phyloP scores from a whole-genome alignment of 2,329 filamentous ascomycete species.

The Neofusicoccum umdonicola region DNA sequence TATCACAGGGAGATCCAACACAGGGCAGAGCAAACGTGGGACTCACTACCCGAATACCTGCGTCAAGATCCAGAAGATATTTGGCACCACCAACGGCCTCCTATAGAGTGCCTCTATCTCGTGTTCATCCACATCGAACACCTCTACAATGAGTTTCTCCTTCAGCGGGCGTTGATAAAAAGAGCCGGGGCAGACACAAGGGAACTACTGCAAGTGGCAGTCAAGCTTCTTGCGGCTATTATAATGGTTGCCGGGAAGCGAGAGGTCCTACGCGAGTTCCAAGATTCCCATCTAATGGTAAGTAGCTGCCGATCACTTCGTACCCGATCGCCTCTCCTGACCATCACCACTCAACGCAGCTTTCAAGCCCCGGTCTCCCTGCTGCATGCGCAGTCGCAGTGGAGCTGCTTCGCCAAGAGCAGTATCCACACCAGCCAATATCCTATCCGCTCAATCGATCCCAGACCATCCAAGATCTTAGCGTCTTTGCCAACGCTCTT shows the following conservation, averaged over 20 bases:
- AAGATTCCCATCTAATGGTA: slow-evolving; percentile 28
- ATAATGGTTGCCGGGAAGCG: slow-evolving; percentile 37
- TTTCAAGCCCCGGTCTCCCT: slow-evolving; percentile 36
- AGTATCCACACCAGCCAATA: slow-evolving; percentile 17
- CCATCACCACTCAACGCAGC: slow-evolving; percentile 38
- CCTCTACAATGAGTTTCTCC: slow-evolving; percentile 58
- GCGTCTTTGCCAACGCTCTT: slow-evolving; percentile 38
- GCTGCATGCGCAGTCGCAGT: slow-evolving; percentile 43
- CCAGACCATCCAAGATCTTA: slow-evolving; percentile 46
- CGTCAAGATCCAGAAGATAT: slow-evolving; percentile 22
- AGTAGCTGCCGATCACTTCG: not conserved
- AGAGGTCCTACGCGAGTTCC: slow-evolving; percentile 43
- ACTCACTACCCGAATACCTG: slow-evolving; percentile 29
- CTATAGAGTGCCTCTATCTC: slow-evolving; percentile 47
- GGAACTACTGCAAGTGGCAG: slow-evolving; percentile 37
- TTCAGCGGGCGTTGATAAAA: slow-evolving; percentile 54
- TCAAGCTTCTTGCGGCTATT: slow-evolving; percentile 38
- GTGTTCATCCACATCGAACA: slow-evolving; percentile 47
- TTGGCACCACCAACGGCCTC: slow-evolving; percentile 16
- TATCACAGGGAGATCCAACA: slow-evolving; percentile 23
- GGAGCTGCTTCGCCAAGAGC: slow-evolving; percentile 44
- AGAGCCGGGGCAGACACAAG: slow-evolving; percentile 19
- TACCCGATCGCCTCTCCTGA: slow-evolving; percentile 15
- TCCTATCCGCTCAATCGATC: slow-evolving; percentile 38
- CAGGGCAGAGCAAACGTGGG: slow-evolving; percentile 24